Base-by-base conservation (phyloP, 805 yeast species). In the Candida nitratophila region DNA sequence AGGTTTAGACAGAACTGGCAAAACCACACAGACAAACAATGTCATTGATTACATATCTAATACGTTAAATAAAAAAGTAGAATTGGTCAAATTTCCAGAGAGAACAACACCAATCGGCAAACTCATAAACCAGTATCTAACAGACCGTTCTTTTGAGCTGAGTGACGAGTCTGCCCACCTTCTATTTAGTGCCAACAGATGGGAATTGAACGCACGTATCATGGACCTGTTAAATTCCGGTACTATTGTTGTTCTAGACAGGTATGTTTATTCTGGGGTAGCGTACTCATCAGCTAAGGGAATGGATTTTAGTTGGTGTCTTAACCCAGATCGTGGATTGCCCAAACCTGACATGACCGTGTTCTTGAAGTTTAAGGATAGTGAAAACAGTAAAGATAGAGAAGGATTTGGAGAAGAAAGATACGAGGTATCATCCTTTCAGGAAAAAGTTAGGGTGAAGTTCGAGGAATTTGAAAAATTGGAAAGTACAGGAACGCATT, bases 1-100 rank as follows among this genome's bases (percentile, higher is more conserved):
- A 63, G 99, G 99, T 0, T 75, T 93, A 1, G 99, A 93, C 56
- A 68, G 99, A 41, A 83, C 97, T 0, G 99, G 99, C 0, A 93
- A 93, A 56, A 78, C 96, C 3, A 89, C 97, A 0, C 99, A 93
- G 59, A 74, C 83, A 7, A 57, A 62, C 3, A 50, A 56, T 3
- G 52, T 84, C 10, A 53, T 66, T 0, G 55, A 64, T 1, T 53
- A 51, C 5, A 41, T 62, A 22, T 4, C 17, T 3, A 20, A 19
- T 21, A 37, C 24, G 4, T 51, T 71, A 14, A 19, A 29, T 12
- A 37, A 54, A 16, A 47, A 54, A 3, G 39, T 48, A 1, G 68
- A 69, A 44, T 63, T 85, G 31, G 55, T 85, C 48, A 90, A 88
- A 60, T 90, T 93, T 52, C 99, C 99, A 14, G 91, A 90, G 41